phyloP scores from a whole-genome alignment of 306 rosid genomes.

The Citrullus amarus region DNA sequence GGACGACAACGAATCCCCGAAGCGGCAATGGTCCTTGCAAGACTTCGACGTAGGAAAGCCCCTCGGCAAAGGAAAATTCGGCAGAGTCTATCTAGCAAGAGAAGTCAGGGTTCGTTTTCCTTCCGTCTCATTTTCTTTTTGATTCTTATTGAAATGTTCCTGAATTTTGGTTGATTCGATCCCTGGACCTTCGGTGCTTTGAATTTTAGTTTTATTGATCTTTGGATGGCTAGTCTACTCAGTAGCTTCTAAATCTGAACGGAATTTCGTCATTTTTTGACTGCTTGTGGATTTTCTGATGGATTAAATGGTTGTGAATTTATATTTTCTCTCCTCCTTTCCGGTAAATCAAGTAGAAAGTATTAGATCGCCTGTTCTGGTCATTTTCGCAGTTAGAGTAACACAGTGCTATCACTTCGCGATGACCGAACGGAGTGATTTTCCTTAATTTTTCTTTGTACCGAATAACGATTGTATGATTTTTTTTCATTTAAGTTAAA shows the following conservation, averaged over 20 bases:
- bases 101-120: constrained; percentile 37
- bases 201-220: background rate
- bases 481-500: too few relatives aligned
- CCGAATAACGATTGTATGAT: background rate
- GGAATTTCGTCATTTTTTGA: background rate
- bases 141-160: background rate
- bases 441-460: background rate
- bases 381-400: background rate
- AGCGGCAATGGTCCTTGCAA: constrained; percentile 45
- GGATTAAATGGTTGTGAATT: background rate
- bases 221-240: background rate
- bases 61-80: constrained; percentile 77
- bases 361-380: background rate
- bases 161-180: too few relatives aligned
- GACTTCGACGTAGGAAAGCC: constrained; percentile 86
- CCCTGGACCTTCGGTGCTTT: background rate
- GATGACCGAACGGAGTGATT: background rate
- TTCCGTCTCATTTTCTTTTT: background rate
- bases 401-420: background rate
- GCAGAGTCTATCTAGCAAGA: constrained; percentile 74
- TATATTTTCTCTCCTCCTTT: background rate
- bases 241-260: background rate
- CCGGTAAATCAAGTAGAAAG: background rate
- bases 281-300: background rate
- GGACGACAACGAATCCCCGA: constrained; percentile 4